Evolutionary conservation across 352 stramenopile genomes (phyloP).

Genomic region (Pythium brachiatum): DNA sequence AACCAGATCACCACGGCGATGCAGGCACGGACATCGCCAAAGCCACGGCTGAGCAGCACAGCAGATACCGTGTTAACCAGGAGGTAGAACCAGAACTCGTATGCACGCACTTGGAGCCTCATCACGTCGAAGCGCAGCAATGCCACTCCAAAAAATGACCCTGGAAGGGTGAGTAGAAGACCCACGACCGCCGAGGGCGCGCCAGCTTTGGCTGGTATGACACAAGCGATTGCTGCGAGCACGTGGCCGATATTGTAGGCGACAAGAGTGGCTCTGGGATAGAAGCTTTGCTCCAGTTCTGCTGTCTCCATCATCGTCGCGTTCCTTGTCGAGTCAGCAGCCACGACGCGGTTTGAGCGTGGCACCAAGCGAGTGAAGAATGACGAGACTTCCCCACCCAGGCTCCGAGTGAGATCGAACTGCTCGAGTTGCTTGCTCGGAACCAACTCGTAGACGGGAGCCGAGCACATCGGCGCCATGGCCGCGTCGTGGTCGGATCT

Average conservation of each 20-base stretch:
- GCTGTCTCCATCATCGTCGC: conserved; percentile 1
- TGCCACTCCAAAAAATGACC: background rate
- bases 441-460: background rate
- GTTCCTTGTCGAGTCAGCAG: background rate
- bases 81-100: conserved; percentile 31
- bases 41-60: conserved; percentile 2
- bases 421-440: background rate
- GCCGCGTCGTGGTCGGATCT: background rate
- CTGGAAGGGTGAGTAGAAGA: background rate
- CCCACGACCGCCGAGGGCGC: background rate
- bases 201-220: background rate
- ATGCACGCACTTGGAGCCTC: conserved; percentile 1
- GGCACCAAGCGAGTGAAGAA: background rate
- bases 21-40: conserved; percentile 9
- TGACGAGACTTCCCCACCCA: background rate
- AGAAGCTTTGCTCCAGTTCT: background rate
- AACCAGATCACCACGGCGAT: conserved; percentile 13
- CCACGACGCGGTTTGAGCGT: background rate
- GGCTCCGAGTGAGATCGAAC: background rate
- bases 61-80: conserved; percentile 12
- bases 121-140: conserved; percentile 23
- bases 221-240: background rate
- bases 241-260: background rate
- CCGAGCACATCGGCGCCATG: too few species aligned
- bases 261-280: background rate